Percentiles rank a stretch among this genome's conserved stretches.
These are phyloP conservation scores for Populus hybrid DNA, from an alignment of 441 rosid genomes.

Conservation along the genomic window DNA sequence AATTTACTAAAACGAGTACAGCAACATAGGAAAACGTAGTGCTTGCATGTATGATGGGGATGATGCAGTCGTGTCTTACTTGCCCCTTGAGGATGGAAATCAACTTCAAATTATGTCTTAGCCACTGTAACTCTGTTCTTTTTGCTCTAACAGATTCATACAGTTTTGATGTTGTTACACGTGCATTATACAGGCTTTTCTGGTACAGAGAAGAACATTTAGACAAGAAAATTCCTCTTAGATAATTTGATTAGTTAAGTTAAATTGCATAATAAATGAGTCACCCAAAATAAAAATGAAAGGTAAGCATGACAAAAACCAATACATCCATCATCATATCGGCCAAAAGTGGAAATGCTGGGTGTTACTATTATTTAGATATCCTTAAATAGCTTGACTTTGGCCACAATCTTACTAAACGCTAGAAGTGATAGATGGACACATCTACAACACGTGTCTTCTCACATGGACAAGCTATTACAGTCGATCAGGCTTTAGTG, in stretches of 20 bases:
- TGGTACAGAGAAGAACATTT: constrained; percentile 33
- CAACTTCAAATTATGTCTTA: constrained; percentile 69
- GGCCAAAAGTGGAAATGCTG: not conserved
- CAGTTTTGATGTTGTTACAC: constrained; percentile 51
- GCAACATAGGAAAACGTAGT: not conserved
- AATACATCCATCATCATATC: not conserved
- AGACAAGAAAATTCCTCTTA: not conserved
- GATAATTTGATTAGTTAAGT: not conserved
- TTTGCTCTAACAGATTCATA: constrained; percentile 69
- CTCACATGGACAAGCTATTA: not conserved
- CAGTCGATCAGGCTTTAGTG: not conserved
- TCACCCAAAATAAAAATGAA: constrained; percentile 1
- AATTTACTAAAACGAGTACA: not conserved
- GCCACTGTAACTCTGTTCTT: constrained; percentile 55
- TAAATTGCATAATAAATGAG: not conserved
- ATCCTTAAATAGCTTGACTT: not conserved
- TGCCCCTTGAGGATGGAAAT: constrained; percentile 61
- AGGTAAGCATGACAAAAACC: not conserved
- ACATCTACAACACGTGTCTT: constrained; percentile 1
- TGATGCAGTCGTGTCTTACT: constrained; percentile 34
- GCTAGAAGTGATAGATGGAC: not conserved
- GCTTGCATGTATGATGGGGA: constrained; percentile 4
- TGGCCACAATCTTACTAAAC: not conserved
- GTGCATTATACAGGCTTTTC: constrained; percentile 62
- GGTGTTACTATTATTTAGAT: not conserved